phyloP scores from a whole-genome alignment of 441 rosid genomes.

The Aleurites moluccanus region DNA sequence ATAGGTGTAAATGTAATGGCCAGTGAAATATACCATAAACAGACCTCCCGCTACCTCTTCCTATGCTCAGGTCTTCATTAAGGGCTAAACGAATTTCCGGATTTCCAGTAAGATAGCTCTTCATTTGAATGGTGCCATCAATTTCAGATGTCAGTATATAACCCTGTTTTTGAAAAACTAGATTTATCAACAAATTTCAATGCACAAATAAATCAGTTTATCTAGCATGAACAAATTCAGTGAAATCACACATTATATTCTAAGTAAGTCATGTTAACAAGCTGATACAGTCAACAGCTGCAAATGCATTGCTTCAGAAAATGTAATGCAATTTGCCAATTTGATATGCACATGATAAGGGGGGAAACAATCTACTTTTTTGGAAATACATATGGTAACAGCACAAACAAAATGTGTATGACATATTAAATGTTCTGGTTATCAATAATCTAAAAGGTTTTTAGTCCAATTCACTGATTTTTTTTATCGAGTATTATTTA shows the following conservation, averaged over 20 bases:
- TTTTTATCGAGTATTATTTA: neutral
- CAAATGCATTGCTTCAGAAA: neutral
- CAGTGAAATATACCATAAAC: slow-evolving; percentile 54
- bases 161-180: slow-evolving; percentile 53
- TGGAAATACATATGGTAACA: neutral
- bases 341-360: neutral
- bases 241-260: neutral
- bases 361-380: neutral
- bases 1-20: neutral
- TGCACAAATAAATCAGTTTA: neutral
- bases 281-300: neutral
- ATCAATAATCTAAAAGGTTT: neutral
- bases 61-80: slow-evolving; percentile 84
- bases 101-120: slow-evolving; percentile 92
- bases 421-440: neutral
- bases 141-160: slow-evolving; percentile 94
- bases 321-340: neutral
- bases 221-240: neutral
- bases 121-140: slow-evolving; percentile 99
- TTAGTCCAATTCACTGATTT: neutral
- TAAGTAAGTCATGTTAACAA: neutral
- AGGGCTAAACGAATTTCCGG: slow-evolving; percentile 97
- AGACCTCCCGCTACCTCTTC: slow-evolving; percentile 85
- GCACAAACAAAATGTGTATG: neutral
- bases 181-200: neutral